These are phyloP conservation scores for Globisporangium middletonii DNA, from an alignment of 352 stramenopile species.

Conservation along the genomic window DNA sequence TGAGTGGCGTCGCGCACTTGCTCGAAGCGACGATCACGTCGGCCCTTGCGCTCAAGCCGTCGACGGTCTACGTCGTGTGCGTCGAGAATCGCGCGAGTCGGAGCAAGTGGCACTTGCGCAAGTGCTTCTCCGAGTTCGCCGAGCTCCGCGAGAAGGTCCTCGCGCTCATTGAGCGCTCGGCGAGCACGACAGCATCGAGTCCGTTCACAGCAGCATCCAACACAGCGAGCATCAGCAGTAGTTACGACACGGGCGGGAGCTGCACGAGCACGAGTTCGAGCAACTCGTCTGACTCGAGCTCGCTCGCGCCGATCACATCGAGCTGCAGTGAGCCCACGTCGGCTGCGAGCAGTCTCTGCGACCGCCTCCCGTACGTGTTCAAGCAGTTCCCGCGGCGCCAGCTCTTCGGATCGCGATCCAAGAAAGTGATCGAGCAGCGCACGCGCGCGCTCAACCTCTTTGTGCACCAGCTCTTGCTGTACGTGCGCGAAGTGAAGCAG, in stretches of 20 bases:
- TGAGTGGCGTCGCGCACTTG: slow-evolving; percentile 38
- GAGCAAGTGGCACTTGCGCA: slow-evolving; percentile 53
- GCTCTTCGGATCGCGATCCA: slow-evolving; percentile 61
- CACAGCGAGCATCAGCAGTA: background rate
- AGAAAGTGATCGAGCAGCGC: slow-evolving; percentile 61
- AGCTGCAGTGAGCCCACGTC: slow-evolving; percentile 14
- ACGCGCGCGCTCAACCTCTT: slow-evolving; percentile 56
- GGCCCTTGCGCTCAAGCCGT: slow-evolving; percentile 61
- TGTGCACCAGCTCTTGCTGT: slow-evolving; percentile 46
- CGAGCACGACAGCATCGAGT: background rate
- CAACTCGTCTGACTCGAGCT: slow-evolving; percentile 6
- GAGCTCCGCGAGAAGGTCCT: slow-evolving; percentile 67
- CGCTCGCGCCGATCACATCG: slow-evolving; percentile 12
- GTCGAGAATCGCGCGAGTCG: slow-evolving; percentile 41
- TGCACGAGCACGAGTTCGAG: slow-evolving; percentile 9
- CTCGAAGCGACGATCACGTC: slow-evolving; percentile 61
- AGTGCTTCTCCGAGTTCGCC: slow-evolving; percentile 73
- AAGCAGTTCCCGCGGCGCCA: slow-evolving; percentile 60
- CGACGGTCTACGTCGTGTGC: slow-evolving; percentile 66
- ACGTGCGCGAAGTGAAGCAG: slow-evolving; percentile 44
- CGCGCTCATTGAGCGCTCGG: slow-evolving; percentile 43
- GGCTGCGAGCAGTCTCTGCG: slow-evolving; percentile 17
- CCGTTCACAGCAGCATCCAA: background rate
- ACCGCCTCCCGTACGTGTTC: slow-evolving; percentile 56
- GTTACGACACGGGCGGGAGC: slow-evolving; percentile 4